A percentile compares a stretch with the other conserved stretches of the same genome.
These are phyloP conservation scores for Termitomyces sp. DNA, from an alignment of 768 basidiomycete species.

Conservation along the genomic window DNA sequence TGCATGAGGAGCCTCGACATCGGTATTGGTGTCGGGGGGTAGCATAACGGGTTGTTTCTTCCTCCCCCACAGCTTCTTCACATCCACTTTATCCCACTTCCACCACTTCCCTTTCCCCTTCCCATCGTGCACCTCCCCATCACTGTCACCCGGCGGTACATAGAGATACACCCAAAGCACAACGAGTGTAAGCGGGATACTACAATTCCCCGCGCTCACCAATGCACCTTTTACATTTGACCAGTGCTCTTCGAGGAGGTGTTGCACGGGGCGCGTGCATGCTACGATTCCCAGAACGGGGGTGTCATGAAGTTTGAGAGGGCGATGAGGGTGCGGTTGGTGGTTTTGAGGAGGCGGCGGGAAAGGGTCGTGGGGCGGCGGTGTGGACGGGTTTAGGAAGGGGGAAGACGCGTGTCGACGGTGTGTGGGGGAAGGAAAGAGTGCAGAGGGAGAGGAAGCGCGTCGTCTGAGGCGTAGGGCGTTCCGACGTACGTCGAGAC, in stretches of 20 bases:
- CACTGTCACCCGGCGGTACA: constrained; percentile 20
- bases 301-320: constrained; percentile 83
- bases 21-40: not conserved
- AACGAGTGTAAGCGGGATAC: constrained; percentile 85
- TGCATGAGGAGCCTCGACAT: too few species aligned
- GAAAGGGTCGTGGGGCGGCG: not conserved
- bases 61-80: too few species aligned
- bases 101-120: not conserved
- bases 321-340: constrained; percentile 29
- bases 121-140: too few species aligned
- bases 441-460: not conserved
- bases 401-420: not conserved
- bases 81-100: too few species aligned
- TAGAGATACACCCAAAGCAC: constrained; percentile 94
- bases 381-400: not conserved
- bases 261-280: constrained; percentile 71
- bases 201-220: constrained; percentile 65
- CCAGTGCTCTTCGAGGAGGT: constrained; percentile 59
- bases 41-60: too few species aligned
- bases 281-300: constrained; percentile 82
- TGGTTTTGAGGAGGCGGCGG: too few species aligned
- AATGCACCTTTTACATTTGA: constrained; percentile 68
- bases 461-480: not conserved
- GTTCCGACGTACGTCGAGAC: too few species aligned
- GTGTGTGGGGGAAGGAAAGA: not conserved